Evolutionary conservation across 768 basidiomycete species (phyloP).

Genomic region (Macrocybe gigantea): DNA sequence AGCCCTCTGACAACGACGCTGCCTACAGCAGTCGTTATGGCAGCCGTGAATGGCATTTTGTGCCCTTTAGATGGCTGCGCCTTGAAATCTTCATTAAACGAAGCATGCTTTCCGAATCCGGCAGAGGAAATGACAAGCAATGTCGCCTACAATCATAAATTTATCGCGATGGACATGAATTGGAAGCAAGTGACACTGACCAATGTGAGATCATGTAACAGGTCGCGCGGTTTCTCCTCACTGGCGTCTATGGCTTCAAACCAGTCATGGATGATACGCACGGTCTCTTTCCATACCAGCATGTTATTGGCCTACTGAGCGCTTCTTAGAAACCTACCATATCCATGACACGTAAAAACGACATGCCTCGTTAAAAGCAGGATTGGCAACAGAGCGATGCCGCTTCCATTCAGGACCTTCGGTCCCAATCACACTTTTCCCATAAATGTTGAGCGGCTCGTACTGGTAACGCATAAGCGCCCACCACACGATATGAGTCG

Average conservation of each 20-base stretch:
- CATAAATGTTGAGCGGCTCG: slow-evolving; percentile 39
- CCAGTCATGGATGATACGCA: slow-evolving; percentile 35
- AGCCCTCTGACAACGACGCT: no score
- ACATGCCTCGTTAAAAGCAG: slow-evolving; percentile 43
- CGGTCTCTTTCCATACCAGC: slow-evolving; percentile 43
- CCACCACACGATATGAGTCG: not conserved
- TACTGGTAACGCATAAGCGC: slow-evolving; percentile 23
- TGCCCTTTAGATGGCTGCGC: slow-evolving; percentile 9
- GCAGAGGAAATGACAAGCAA: not conserved
- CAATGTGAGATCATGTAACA: slow-evolving; percentile 18
- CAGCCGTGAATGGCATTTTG: slow-evolving; percentile 19
- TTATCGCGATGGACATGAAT: no score
- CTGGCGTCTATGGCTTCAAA: slow-evolving; percentile 28
- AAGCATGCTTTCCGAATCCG: slow-evolving; percentile 22
- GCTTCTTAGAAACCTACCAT: no score
- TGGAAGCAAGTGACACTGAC: slow-evolving; percentile 16
- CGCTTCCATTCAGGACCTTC: slow-evolving; percentile 44
- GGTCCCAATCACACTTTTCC: slow-evolving; percentile 33
- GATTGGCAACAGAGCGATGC: slow-evolving; percentile 36
- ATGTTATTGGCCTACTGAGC: slow-evolving; percentile 34
- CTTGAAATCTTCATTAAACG: slow-evolving; percentile 18
- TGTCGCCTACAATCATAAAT: not conserved
- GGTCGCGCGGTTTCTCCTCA: no score
- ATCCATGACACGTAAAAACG: not conserved
- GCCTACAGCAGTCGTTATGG: no score